phyloP scores from a whole-genome alignment of 2,329 filamentous ascomycete species.

The Lizonia empirigonia region DNA sequence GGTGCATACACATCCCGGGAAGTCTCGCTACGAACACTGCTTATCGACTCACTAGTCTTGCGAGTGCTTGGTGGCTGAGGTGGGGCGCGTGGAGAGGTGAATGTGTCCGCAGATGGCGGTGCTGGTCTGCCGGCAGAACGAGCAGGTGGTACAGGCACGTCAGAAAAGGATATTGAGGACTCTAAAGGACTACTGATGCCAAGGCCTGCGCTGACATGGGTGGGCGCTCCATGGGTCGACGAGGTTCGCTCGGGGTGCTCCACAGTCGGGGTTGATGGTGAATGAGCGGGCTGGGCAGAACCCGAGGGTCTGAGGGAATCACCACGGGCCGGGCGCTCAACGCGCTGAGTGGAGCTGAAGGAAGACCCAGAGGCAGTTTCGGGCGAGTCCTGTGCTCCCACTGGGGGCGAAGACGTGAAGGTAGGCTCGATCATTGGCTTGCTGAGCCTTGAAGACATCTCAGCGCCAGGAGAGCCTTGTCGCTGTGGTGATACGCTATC shows the following conservation, averaged over 20 bases:
- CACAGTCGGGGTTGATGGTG: constrained; percentile 51
- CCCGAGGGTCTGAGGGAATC: constrained; percentile 63
- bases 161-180: constrained; percentile 47
- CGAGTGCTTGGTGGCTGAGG: constrained; percentile 51
- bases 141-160: constrained; percentile 53
- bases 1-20: constrained; percentile 37
- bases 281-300: constrained; percentile 51
- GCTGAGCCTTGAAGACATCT: constrained; percentile 44
- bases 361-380: constrained; percentile 43
- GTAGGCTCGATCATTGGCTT: constrained; percentile 42
- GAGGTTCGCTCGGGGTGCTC: constrained; percentile 48
- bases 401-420: constrained; percentile 47
- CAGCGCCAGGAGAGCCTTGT: constrained; percentile 50
- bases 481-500: constrained; percentile 45
- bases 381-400: constrained; percentile 45
- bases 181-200: constrained; percentile 52
- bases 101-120: constrained; percentile 49
- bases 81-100: constrained; percentile 54
- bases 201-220: constrained; percentile 50
- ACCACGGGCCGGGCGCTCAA: constrained; percentile 60
- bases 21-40: constrained; percentile 51
- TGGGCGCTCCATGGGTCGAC: constrained; percentile 38
- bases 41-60: constrained; percentile 52
- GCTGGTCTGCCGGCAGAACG: constrained; percentile 55
- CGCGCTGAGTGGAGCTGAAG: constrained; percentile 47